Base-by-base conservation (phyloP, 1,284 basidiomycete genomes). In the Heterobasidion annosum region DNA sequence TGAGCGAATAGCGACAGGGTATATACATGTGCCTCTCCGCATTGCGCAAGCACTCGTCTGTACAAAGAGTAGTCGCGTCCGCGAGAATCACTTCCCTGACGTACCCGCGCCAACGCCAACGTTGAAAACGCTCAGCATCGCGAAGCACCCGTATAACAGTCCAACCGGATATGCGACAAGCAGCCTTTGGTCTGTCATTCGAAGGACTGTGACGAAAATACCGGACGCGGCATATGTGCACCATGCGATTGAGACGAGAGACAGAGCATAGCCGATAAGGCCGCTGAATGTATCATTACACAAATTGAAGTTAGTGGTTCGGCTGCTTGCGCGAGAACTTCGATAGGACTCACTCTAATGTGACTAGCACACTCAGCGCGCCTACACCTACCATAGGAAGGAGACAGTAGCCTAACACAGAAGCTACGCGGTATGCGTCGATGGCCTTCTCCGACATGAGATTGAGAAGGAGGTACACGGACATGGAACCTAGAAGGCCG, bases 381-480 rank as follows among this genome's bases (percentile, higher is more conserved):
- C 93, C 90, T 9, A 99, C 84, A n/a, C 93, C 89, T 50, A 98
- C 96, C 85, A 99, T 93, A 1, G 97, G 97, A 25, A 99, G 73
- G 35, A 99, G 76, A 66, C 97, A 99, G 68, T 99, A 99, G 3
- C 97, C 97, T 13, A 99, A 79, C 12, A 99, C 97, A 19, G 92
- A 95, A 7, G 92, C 91, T 16, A 95, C 94, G 40, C 95, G 87
- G 71, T 98, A 98, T 15, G 95, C 92, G 66, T 99, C 96, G 62
- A 99, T 98, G 52, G 90, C 92, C 49, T 85, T 84, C 68, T 94
- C 91, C 35, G 92, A 93, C 97, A 99, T 99, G 61, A 98, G 80
- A 68, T 99, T 99, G 63, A 99, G 83, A 54, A 99, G 85, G 48
- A 86, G 83, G 76, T 99, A 99, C 66, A 99, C 89, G 40, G 93